phyloP scores from a whole-genome alignment of 371 early-diverging fungal species.

The Encephalitozoon cuniculi region DNA sequence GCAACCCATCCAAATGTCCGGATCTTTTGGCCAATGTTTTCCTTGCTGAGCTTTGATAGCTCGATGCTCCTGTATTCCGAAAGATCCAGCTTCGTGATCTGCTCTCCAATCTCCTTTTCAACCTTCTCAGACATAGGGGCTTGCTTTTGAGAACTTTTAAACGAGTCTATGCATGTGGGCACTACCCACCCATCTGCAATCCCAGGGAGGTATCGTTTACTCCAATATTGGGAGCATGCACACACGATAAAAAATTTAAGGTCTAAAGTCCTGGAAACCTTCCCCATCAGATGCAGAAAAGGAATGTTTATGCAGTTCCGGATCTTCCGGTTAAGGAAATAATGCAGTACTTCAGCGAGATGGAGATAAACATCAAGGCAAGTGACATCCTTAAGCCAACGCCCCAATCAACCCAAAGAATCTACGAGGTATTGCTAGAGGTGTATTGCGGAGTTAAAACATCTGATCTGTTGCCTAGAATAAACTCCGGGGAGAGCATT shows the following conservation, averaged over 20 bases:
- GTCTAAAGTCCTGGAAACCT: neutral
- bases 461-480: neutral
- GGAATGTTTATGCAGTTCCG: conserved; percentile 14
- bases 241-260: neutral
- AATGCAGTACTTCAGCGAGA: conserved; percentile 41
- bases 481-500: neutral
- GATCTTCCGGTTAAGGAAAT: conserved; percentile 45
- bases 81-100: neutral
- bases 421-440: conserved; percentile 39
- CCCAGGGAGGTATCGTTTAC: neutral
- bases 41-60: conserved; percentile 17
- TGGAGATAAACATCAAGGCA: conserved; percentile 42
- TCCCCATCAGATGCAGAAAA: conserved; percentile 6
- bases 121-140: neutral
- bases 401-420: neutral
- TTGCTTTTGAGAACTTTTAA: neutral
- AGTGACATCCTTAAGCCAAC: conserved; percentile 45
- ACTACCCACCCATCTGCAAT: neutral
- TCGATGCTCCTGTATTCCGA: conserved; percentile 26
- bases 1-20: conserved; percentile 58
- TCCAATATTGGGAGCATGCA: neutral
- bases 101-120: neutral
- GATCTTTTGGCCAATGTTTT: conserved; percentile 45
- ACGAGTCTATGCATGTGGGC: neutral
- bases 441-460: neutral